A percentile compares a stretch with the other conserved stretches of the same genome.
Evolutionary conservation across 495 filamentous ascomycete species (phyloP).

Genomic region (Penicillium canariense): DNA sequence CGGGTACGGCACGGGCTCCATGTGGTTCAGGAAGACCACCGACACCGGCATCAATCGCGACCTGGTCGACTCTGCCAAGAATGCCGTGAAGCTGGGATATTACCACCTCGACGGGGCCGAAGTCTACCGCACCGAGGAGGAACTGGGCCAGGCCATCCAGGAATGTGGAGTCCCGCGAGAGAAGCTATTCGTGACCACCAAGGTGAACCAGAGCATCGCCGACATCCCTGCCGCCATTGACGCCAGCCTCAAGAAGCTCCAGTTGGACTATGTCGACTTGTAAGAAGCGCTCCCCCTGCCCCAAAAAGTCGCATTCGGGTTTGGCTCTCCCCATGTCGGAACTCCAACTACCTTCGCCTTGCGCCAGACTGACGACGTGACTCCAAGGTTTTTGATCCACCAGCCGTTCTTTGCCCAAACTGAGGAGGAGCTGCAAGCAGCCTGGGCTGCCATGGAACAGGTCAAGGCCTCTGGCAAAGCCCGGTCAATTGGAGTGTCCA

Average conservation of each 20-base stretch:
- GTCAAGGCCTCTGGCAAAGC: slow-evolving; percentile 67
- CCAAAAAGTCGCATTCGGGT: too few relatives aligned
- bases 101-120: slow-evolving; percentile 79
- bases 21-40: slow-evolving; percentile 53
- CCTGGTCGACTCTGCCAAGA: slow-evolving; percentile 59
- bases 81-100: slow-evolving; percentile 69
- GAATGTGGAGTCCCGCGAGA: slow-evolving; percentile 62
- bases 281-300: slow-evolving; percentile 34
- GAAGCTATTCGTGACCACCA: slow-evolving; percentile 75
- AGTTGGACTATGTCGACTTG: slow-evolving; percentile 78
- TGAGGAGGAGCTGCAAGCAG: slow-evolving; percentile 60
- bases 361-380: background rate
- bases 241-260: slow-evolving; percentile 68
- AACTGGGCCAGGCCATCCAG: slow-evolving; percentile 72
- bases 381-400: slow-evolving; percentile 71
- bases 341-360: too few relatives aligned
- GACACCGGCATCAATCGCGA: slow-evolving; percentile 34
- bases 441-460: slow-evolving; percentile 77
- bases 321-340: too few relatives aligned
- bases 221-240: slow-evolving; percentile 67
- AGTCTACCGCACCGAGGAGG: slow-evolving; percentile 76
- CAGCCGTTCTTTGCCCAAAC: slow-evolving; percentile 64
- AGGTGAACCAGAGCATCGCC: slow-evolving; percentile 56
- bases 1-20: slow-evolving; percentile 69
- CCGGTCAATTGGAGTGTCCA: slow-evolving; percentile 80